A percentile compares a stretch with the other conserved stretches of the same genome.
Evolutionary conservation across 2,329 filamentous ascomycete genomes (phyloP).

Genomic region (Claviceps maximensis): DNA sequence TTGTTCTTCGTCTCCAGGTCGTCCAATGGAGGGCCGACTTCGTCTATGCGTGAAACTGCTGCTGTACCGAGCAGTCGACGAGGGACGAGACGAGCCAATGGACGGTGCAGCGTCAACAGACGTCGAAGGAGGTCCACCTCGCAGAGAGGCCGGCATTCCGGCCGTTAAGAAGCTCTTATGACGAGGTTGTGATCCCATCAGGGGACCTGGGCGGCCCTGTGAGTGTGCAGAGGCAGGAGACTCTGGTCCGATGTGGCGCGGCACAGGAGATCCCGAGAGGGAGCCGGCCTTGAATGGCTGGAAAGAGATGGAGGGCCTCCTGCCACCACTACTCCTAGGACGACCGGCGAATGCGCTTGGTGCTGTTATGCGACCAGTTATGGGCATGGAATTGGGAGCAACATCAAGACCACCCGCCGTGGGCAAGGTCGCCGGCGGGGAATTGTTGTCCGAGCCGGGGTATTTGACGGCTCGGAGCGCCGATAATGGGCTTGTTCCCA

Average conservation of each 20-base stretch:
- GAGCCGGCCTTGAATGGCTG: constrained; percentile 95
- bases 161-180: constrained; percentile 62
- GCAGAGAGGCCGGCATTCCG: constrained; percentile 60
- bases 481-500: constrained; percentile 77
- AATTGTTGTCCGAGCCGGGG: constrained; percentile 48
- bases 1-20: constrained; percentile 56
- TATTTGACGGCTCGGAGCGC: constrained; percentile 58
- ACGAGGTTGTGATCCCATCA: constrained; percentile 34
- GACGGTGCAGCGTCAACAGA: constrained; percentile 48
- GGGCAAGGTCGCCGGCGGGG: constrained; percentile 39
- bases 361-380: constrained; percentile 21
- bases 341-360: constrained; percentile 24
- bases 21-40: constrained; percentile 62
- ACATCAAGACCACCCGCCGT: constrained; percentile 30
- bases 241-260: constrained; percentile 35
- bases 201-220: constrained; percentile 31
- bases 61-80: constrained; percentile 71
- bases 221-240: constrained; percentile 44
- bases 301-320: constrained; percentile 77
- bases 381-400: constrained; percentile 38
- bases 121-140: constrained; percentile 49
- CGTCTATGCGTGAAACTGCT: constrained; percentile 88
- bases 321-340: constrained; percentile 44
- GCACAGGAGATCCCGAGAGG: constrained; percentile 73
- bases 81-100: constrained; percentile 68